Evolutionary conservation across 805 yeast species (phyloP), one percentile per base, ranked within the genome.

Genomic region (Saccharomycopsis javanensis): DNA sequence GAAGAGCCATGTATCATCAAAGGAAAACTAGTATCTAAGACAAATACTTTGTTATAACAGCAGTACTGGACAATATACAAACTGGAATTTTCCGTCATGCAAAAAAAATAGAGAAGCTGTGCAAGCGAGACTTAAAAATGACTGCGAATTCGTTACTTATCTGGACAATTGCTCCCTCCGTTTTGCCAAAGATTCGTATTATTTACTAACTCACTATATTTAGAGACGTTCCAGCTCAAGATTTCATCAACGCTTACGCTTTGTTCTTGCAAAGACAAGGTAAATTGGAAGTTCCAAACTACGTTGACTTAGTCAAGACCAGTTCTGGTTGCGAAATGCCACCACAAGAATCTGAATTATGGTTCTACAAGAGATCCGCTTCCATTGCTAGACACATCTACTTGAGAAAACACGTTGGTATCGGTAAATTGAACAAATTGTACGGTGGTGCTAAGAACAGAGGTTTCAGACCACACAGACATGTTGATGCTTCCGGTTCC

Each of bases 201-300:
- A 61, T 65, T 60, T 59, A 50, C 59, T 71, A 69, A 72, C 70
- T 70, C 71, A 74, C 69, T 62, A 50, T 50, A 56, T 70, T 69
- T 71, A 90, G 97, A 87, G 99, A 94, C 97, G 99, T 94, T 80
- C 97, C 98, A 81, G 99, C 99, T 79, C 98, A 94, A 87, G 95
- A 88, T 68, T 94, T 94, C 83, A 92, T 94, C 80, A 90, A 89
- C 83, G 96, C 98, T 80, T 94, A 94, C 85, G 98, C 99, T 73
- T 88, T 88, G 76, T 94, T 94, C 88, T 88, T 94, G 80, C 98
- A 94, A 84, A 90, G 98, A 81, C 99, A 95, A 83, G 99, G 98
- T 85, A 91, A 90, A 80, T 86, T 94, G 75, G 98, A 92, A 78
- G 94, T 94, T 72, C 99, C 99, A 82, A 97, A 97, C 78, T 94